Evolutionary conservation across 352 stramenopile genomes (phyloP).

Genomic region (Plasmopara muralis): DNA sequence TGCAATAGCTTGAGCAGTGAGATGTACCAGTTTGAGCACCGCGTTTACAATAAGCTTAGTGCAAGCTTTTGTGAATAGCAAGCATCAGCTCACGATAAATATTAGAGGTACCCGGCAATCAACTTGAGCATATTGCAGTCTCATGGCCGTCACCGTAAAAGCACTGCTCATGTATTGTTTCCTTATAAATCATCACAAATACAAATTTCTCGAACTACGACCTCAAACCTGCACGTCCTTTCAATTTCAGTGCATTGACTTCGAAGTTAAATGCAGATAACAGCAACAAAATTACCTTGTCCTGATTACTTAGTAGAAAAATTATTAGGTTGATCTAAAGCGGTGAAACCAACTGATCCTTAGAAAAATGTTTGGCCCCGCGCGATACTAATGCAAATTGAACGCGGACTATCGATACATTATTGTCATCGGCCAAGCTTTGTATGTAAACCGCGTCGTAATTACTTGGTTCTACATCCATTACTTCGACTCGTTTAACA

Average conservation of each 20-base stretch:
- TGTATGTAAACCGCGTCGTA: not conserved
- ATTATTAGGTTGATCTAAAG: not conserved
- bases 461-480: not conserved
- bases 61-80: no score
- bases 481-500: not conserved
- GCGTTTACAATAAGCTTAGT: no score
- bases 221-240: not conserved
- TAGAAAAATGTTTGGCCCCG: not conserved
- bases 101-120: no score
- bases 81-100: no score
- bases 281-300: not conserved
- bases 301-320: not conserved
- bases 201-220: not conserved
- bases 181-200: no score
- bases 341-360: not conserved
- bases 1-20: no score
- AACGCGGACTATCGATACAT: not conserved
- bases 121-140: no score
- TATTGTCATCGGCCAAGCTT: not conserved
- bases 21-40: no score
- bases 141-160: no score
- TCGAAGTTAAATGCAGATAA: not conserved
- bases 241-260: not conserved
- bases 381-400: not conserved
- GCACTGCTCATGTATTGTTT: no score